Percentiles rank a stretch among this genome's conserved stretches.
These are phyloP conservation scores for Populus pruinosa DNA, from an alignment of 345 rosid genomes.

Conservation along the genomic window DNA sequence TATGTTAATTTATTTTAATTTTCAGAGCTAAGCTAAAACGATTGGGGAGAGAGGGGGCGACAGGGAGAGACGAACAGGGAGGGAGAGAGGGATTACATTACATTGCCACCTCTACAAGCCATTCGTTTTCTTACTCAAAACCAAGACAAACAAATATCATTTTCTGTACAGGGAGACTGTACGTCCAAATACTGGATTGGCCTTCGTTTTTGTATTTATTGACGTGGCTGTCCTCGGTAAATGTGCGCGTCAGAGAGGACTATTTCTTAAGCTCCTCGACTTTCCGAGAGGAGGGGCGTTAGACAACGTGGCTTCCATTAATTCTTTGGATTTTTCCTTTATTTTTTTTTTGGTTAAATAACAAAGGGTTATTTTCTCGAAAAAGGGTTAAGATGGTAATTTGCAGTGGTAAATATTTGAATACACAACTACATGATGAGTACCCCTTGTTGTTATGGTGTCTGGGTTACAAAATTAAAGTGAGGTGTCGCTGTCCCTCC, in stretches of 20 bases:
- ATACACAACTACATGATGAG: not conserved
- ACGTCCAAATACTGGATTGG: conserved; percentile 16
- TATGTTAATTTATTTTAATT: not conserved
- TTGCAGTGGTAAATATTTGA: not conserved
- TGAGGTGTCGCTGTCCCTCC: no score
- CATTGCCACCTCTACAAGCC: conserved; percentile 82
- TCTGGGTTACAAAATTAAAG: no score
- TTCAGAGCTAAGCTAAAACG: not conserved
- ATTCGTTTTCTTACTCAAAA: conserved; percentile 31
- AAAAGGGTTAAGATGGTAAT: not conserved
- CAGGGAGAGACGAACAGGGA: not conserved
- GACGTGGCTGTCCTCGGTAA: not conserved
- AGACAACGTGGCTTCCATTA: conserved; percentile 17
- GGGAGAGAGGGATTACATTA: conserved; percentile 18
- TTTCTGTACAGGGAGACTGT: not conserved
- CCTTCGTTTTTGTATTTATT: not conserved
- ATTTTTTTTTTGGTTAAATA: not conserved
- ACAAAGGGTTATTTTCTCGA: no score
- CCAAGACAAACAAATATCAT: not conserved
- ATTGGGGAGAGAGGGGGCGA: not conserved
- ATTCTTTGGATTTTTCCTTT: not conserved
- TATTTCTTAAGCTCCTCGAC: not conserved
- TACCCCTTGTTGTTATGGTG: not conserved
- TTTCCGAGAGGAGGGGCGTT: not conserved
- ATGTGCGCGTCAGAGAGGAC: not conserved